Evolutionary conservation across 257 asterid species (phyloP).

Genomic region (Rubia yunnanensis): DNA sequence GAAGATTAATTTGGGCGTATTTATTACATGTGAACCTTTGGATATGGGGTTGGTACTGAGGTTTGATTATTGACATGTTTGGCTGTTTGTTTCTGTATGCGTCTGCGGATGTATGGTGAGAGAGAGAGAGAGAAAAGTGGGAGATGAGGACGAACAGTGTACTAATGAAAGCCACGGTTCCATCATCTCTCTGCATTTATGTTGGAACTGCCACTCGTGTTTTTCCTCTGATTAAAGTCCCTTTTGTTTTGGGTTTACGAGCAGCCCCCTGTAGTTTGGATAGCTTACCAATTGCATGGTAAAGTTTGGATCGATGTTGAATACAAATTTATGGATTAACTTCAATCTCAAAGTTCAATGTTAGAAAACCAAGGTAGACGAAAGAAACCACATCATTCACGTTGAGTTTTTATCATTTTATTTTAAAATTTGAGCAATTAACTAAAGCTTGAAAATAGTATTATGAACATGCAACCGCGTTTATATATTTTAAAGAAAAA

Average conservation of each 20-base stretch:
- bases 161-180: slow-evolving; percentile 44
- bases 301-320: neutral
- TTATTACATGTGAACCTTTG: slow-evolving; percentile 28
- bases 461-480: too few relatives aligned
- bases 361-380: neutral
- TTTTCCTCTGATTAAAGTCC: slow-evolving; percentile 24
- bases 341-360: neutral
- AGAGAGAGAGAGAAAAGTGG: slow-evolving; percentile 1
- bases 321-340: too few relatives aligned
- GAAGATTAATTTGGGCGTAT: slow-evolving; percentile 9
- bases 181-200: slow-evolving; percentile 21
- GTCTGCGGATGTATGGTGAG: slow-evolving; percentile 19
- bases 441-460: too few relatives aligned
- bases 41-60: slow-evolving; percentile 14
- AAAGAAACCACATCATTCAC: neutral
- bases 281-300: neutral
- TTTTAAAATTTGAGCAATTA: too few relatives aligned
- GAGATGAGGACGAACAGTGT: slow-evolving; percentile 26
- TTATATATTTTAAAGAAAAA: too few relatives aligned
- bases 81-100: slow-evolving; percentile 34
- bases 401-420: too few relatives aligned
- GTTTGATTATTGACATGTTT: slow-evolving; percentile 41
- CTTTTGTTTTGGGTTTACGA: slow-evolving; percentile 6
- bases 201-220: slow-evolving; percentile 37
- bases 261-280: neutral